Percentiles rank a stretch among this genome's conserved stretches.
Evolutionary conservation across 2,329 filamentous ascomycete species (phyloP).

Genomic region (Didymella lethalis): DNA sequence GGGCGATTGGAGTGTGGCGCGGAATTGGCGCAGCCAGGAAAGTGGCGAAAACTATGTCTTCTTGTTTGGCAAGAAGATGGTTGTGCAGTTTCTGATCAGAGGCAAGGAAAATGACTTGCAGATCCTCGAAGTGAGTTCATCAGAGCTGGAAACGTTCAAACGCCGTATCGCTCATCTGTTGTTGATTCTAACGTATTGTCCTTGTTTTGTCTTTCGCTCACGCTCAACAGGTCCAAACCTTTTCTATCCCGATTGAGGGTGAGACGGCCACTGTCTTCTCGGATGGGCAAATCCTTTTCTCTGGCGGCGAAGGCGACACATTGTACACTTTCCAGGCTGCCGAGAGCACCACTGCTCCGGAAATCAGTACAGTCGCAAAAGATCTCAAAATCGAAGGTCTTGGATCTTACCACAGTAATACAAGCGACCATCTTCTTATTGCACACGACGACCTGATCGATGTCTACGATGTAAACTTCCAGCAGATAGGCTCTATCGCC

Average conservation of each 20-base stretch:
- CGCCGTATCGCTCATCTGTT: neutral
- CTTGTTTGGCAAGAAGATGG: slow-evolving; percentile 42
- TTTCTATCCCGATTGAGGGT: slow-evolving; percentile 38
- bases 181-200: neutral
- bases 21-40: slow-evolving; percentile 37
- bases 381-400: slow-evolving; percentile 35
- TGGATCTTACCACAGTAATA: slow-evolving; percentile 30
- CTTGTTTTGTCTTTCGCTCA: neutral
- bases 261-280: slow-evolving; percentile 36
- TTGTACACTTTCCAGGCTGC: slow-evolving; percentile 44
- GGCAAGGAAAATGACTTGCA: slow-evolving; percentile 22
- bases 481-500: slow-evolving; percentile 25
- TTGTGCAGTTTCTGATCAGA: slow-evolving; percentile 39
- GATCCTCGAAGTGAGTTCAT: slow-evolving; percentile 35
- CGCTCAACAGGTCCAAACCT: slow-evolving; percentile 38
- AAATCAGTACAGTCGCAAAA: slow-evolving; percentile 26
- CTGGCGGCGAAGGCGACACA: slow-evolving; percentile 32
- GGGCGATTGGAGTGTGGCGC: slow-evolving; percentile 43
- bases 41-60: slow-evolving; percentile 41
- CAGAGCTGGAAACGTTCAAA: neutral
- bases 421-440: slow-evolving; percentile 36
- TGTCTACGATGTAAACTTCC: slow-evolving; percentile 32
- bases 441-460: slow-evolving; percentile 36
- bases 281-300: slow-evolving; percentile 38
- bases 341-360: slow-evolving; percentile 30